These are phyloP conservation scores for Carex kokanica DNA, from an alignment of 176 grass and related monocot species.

Conservation along the genomic window DNA sequence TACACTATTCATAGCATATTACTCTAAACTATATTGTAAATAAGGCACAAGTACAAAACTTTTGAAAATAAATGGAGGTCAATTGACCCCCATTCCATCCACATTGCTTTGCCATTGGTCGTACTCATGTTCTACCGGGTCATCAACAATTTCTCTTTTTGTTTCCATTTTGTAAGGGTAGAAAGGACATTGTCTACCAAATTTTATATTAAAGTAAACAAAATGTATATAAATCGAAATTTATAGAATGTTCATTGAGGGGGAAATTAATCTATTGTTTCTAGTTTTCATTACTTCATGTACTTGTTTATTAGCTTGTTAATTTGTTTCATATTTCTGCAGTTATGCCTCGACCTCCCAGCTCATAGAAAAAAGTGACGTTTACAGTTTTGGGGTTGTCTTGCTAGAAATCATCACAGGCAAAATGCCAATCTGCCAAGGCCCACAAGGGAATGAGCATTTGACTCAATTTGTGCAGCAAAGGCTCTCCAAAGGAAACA, in stretches of 20 bases:
- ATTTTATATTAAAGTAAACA: background rate
- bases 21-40: no score
- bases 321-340: background rate
- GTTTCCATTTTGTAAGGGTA: background rate
- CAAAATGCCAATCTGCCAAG: background rate
- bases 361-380: slow-evolving; percentile 44
- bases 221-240: background rate
- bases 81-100: no score
- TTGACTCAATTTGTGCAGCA: slow-evolving; percentile 23
- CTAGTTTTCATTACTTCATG: background rate
- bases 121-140: background rate
- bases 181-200: background rate
- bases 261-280: background rate
- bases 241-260: background rate
- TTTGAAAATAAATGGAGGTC: no score
- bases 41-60: no score
- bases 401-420: slow-evolving; percentile 44
- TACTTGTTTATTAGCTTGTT: background rate
- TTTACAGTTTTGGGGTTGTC: slow-evolving; percentile 44
- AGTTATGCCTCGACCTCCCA: slow-evolving; percentile 40
- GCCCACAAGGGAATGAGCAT: background rate
- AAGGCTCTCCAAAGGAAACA: slow-evolving; percentile 31
- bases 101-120: no score
- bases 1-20: no score
- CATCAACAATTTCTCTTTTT: background rate